Percentiles rank a stretch among this genome's conserved stretches.
These are phyloP conservation scores for Sechiopsis laciniata DNA, from an alignment of 306 rosid genomes.

Conservation along the genomic window DNA sequence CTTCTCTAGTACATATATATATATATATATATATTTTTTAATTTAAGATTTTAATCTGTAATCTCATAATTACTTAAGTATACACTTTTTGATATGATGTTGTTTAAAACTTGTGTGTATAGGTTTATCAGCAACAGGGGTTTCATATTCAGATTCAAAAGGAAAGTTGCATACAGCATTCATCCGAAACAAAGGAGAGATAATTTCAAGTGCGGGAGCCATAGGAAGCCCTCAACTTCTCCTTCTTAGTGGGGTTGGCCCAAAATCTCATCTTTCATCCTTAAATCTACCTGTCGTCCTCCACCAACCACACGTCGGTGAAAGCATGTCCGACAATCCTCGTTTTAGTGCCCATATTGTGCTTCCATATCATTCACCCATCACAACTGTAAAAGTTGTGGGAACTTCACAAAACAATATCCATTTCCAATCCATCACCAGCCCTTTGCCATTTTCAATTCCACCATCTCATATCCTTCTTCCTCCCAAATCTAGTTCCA, in stretches of 20 bases:
- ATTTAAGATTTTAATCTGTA: too few relatives aligned
- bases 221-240: conserved; percentile 35
- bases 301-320: conserved; percentile 21
- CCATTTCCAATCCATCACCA: background rate
- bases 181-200: conserved; percentile 24
- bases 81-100: background rate
- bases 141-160: conserved; percentile 24
- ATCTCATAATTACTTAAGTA: too few relatives aligned
- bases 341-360: background rate
- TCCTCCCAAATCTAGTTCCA: background rate
- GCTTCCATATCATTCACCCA: background rate
- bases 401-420: conserved; percentile 9
- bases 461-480: background rate
- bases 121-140: conserved; percentile 23
- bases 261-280: conserved; percentile 16
- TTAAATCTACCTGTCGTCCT: conserved; percentile 21
- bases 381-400: background rate
- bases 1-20: too few relatives aligned
- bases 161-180: conserved; percentile 23
- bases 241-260: conserved; percentile 31
- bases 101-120: background rate
- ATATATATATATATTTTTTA: too few relatives aligned
- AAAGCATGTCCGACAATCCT: conserved; percentile 30
- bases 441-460: background rate
- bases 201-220: conserved; percentile 32